phyloP scores from a whole-genome alignment of 169 alveolate species.

The Prorocentrum cordatum region DNA sequence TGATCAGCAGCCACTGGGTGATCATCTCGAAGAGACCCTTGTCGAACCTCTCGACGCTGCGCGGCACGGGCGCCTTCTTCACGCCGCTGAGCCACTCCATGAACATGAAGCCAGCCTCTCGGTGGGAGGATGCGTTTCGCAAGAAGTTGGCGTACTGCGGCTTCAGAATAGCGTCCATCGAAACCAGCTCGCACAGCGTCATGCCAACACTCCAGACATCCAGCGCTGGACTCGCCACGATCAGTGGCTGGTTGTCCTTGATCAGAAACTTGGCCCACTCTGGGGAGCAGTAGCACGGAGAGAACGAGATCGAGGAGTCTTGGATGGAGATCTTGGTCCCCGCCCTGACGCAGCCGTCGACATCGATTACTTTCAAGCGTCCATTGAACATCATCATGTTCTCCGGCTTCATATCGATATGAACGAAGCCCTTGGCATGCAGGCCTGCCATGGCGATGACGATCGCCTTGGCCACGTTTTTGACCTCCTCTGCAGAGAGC shows the following conservation, averaged over 20 bases:
- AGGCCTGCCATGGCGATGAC: background rate
- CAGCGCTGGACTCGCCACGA: background rate
- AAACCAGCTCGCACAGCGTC: background rate
- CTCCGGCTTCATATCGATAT: slow-evolving; percentile 68
- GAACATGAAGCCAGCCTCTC: slow-evolving; percentile 21
- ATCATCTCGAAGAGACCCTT: slow-evolving; percentile 42
- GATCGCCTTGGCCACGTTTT: slow-evolving; percentile 4
- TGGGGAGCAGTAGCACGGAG: slow-evolving; percentile 73
- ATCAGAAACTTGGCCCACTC: slow-evolving; percentile 66
- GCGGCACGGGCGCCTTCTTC: slow-evolving; percentile 34
- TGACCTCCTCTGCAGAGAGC: slow-evolving; percentile 21
- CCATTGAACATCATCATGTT: slow-evolving; percentile 50
- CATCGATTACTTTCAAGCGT: slow-evolving; percentile 70
- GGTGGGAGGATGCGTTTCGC: background rate
- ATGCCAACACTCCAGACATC: background rate
- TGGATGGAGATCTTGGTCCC: background rate
- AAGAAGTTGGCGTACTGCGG: background rate
- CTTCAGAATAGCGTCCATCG: background rate
- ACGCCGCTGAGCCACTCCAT: slow-evolving; percentile 67
- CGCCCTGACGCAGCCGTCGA: slow-evolving; percentile 59
- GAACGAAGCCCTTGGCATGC: slow-evolving; percentile 10
- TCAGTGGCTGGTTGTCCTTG: background rate
- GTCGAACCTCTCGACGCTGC: slow-evolving; percentile 64
- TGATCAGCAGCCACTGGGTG: too few species aligned
- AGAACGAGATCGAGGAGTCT: slow-evolving; percentile 70